These are phyloP conservation scores for Trichoderma hamatum DNA, from an alignment of 2,329 filamentous ascomycete genomes.

Conservation along the genomic window DNA sequence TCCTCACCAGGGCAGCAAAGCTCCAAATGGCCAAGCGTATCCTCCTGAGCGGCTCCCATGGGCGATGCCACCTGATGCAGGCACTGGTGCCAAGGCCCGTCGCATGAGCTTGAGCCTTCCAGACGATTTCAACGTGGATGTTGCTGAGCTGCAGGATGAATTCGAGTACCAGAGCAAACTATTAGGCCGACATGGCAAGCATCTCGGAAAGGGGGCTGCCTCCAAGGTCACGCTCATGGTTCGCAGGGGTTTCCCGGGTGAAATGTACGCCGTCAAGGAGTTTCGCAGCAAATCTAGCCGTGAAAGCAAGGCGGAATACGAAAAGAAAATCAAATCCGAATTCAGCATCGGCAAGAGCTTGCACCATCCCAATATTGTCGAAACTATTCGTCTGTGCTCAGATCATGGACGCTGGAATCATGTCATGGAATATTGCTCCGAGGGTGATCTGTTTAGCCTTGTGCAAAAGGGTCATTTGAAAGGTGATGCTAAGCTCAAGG, in stretches of 20 bases:
- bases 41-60: constrained; percentile 54
- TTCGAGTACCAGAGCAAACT: constrained; percentile 73
- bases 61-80: constrained; percentile 66
- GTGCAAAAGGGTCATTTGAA: constrained; percentile 72
- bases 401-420: constrained; percentile 81
- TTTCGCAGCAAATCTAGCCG: constrained; percentile 72
- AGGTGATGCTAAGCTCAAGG: constrained; percentile 63
- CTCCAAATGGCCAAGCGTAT: constrained; percentile 36
- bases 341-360: constrained; percentile 85
- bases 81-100: constrained; percentile 77
- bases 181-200: constrained; percentile 71
- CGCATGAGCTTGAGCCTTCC: constrained; percentile 74
- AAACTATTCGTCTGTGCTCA: constrained; percentile 75
- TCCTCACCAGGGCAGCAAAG: constrained; percentile 26
- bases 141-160: constrained; percentile 68
- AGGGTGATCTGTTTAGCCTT: constrained; percentile 78
- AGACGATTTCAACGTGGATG: constrained; percentile 73
- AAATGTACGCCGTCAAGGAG: constrained; percentile 84
- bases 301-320: constrained; percentile 75
- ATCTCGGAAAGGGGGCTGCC: constrained; percentile 79
- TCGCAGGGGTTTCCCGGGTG: constrained; percentile 64
- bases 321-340: constrained; percentile 89
- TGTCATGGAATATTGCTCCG: constrained; percentile 88
- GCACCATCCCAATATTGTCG: constrained; percentile 84
- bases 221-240: constrained; percentile 82